These are phyloP conservation scores for Peronospora tabacina DNA, from an alignment of 352 stramenopile genomes.

Conservation along the genomic window DNA sequence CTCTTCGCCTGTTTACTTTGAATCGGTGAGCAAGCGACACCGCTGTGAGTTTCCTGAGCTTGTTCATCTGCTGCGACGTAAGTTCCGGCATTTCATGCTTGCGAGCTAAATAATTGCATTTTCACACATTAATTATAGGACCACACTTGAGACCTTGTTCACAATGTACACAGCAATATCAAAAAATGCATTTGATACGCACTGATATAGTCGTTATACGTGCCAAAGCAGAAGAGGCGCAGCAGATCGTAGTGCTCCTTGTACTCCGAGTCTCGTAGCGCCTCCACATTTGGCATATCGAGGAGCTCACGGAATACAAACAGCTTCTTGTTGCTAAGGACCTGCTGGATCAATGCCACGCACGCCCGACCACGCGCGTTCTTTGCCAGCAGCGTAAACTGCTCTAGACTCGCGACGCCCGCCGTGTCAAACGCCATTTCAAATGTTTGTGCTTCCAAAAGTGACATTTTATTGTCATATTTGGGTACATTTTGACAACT, in stretches of 20 bases:
- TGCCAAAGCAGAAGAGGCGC: slow-evolving; percentile 88
- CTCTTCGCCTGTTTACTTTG: slow-evolving; percentile 31
- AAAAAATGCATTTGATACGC: slow-evolving; percentile 3
- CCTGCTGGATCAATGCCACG: slow-evolving; percentile 89
- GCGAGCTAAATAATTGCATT: slow-evolving; percentile 27
- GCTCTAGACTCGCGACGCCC: slow-evolving; percentile 74
- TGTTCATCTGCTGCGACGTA: slow-evolving; percentile 63
- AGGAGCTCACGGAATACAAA: slow-evolving; percentile 91
- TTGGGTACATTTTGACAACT: not conserved
- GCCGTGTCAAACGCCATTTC: slow-evolving; percentile 63
- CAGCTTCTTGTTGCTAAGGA: slow-evolving; percentile 87
- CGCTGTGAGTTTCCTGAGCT: slow-evolving; percentile 86
- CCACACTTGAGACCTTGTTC: not conserved
- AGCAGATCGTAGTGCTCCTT: slow-evolving; percentile 75
- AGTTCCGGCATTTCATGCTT: slow-evolving; percentile 59
- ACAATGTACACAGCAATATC: not conserved
- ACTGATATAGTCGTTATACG: slow-evolving; percentile 81
- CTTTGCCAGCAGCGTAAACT: slow-evolving; percentile 91
- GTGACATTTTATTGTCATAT: not conserved
- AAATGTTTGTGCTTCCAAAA: not conserved
- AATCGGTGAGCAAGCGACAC: slow-evolving; percentile 78
- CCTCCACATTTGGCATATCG: slow-evolving; percentile 87
- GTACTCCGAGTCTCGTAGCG: slow-evolving; percentile 64
- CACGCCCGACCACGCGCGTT: slow-evolving; percentile 85
- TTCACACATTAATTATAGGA: not conserved